phyloP scores from a whole-genome alignment of 345 rosid genomes.

The Eutrema yunnanense region DNA sequence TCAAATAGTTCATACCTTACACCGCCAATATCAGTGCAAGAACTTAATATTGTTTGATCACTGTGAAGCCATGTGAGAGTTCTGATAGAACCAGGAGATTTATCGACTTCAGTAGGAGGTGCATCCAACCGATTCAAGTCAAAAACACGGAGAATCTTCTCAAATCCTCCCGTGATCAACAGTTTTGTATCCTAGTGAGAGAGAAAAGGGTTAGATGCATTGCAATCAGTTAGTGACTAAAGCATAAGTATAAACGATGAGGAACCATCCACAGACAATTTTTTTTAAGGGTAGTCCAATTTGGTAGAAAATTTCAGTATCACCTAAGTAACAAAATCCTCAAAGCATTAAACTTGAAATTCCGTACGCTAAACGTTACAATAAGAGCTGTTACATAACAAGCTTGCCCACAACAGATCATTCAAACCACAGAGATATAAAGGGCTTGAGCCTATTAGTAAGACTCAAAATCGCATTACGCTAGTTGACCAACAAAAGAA shows the following conservation, averaged over 20 bases:
- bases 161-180: slow-evolving; percentile 29
- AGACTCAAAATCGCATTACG: not conserved
- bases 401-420: not conserved
- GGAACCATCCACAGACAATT: not conserved
- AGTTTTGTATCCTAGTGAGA: slow-evolving; percentile 59
- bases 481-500: not conserved
- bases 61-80: slow-evolving; percentile 37
- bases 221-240: not conserved
- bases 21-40: slow-evolving; percentile 86
- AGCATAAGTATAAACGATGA: not conserved
- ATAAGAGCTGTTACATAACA: not conserved
- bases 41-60: slow-evolving; percentile 74
- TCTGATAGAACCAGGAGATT: slow-evolving; percentile 37
- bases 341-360: not conserved
- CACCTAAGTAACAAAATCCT: not conserved
- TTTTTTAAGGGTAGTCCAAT: not conserved
- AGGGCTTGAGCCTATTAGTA: not conserved
- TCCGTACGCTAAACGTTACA: not conserved
- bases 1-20: slow-evolving; percentile 57
- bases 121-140: slow-evolving; percentile 36
- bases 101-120: slow-evolving; percentile 32
- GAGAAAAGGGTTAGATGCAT: not conserved
- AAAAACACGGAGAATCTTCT: slow-evolving; percentile 29
- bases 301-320: not conserved
- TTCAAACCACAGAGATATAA: not conserved